Percentiles rank a stretch among this genome's conserved stretches.
phyloP scores from a whole-genome alignment of 176 grass and related monocot species.

The Zizania latifolia region DNA sequence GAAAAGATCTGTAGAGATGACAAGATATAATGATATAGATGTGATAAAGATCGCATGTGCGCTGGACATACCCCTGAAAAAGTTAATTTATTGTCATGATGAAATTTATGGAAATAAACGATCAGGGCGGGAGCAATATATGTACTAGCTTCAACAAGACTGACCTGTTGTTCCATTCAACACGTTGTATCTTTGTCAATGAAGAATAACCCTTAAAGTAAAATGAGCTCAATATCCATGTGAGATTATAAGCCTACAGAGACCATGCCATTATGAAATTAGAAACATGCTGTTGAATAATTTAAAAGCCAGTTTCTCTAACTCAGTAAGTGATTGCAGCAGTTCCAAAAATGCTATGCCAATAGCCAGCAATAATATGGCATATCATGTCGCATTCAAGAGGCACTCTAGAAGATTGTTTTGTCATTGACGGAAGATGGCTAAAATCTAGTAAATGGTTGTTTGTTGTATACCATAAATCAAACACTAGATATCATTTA shows the following conservation, averaged over 20 bases:
- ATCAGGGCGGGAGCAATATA: not conserved
- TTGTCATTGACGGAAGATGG: not conserved
- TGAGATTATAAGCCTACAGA: constrained; percentile 71
- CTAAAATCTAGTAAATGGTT: not conserved
- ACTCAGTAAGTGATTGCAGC: not conserved
- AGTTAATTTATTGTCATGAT: constrained; percentile 31
- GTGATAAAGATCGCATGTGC: constrained; percentile 86
- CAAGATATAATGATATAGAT: constrained; percentile 66
- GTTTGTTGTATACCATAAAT: not conserved
- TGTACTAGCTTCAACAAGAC: constrained; percentile 23
- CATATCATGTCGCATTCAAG: not conserved
- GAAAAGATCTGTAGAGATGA: constrained; percentile 76
- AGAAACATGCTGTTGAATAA: constrained; percentile 7
- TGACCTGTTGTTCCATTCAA: constrained; percentile 98
- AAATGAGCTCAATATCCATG: constrained; percentile 59
- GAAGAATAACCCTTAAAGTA: constrained; percentile 79
- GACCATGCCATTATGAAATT: not conserved
- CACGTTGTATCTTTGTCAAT: constrained; percentile 75
- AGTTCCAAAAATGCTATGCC: constrained; percentile 6
- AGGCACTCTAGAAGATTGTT: constrained; percentile 1
- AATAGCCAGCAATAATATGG: not conserved
- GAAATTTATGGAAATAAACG: constrained; percentile 1
- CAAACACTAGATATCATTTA: not conserved
- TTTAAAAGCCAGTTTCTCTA: not conserved
- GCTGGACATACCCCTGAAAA: constrained; percentile 93